Percentiles rank a stretch among this genome's conserved stretches.
phyloP scores from a whole-genome alignment of 768 basidiomycete species.

The Collybia sordida region DNA sequence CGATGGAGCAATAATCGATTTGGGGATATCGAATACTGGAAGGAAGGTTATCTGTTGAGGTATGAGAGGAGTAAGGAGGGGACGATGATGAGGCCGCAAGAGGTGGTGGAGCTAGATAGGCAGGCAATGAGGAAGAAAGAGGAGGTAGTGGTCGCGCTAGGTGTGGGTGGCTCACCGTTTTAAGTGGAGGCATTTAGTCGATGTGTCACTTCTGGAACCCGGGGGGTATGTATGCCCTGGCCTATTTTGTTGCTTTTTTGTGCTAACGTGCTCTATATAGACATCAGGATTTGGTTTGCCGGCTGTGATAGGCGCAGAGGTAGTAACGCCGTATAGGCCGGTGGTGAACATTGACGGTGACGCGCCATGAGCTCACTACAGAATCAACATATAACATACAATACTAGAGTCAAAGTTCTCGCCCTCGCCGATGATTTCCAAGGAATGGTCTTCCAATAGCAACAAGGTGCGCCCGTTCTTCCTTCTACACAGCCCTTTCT shows the following conservation, averaged over 20 bases:
- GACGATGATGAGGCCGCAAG: constrained; percentile 92
- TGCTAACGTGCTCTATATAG: constrained; percentile 32
- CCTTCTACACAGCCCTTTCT: too few species aligned
- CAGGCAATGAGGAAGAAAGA: constrained; percentile 85
- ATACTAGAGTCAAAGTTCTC: constrained; percentile 93
- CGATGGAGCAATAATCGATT: constrained; percentile 86
- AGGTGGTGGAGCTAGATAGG: constrained; percentile 89
- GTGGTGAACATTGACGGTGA: constrained; percentile 99
- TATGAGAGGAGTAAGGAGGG: constrained; percentile 63
- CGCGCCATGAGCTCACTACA: constrained; percentile 97
- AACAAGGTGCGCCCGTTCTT: constrained; percentile 74
- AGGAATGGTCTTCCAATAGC: constrained; percentile 99
- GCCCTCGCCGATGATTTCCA: constrained; percentile 94
- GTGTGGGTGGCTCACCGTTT: constrained; percentile 99
- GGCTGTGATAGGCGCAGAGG: constrained; percentile 93
- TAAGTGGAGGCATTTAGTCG: constrained; percentile 85
- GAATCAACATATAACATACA: constrained; percentile 84
- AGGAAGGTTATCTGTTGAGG: constrained; percentile 86
- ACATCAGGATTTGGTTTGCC: constrained; percentile 99
- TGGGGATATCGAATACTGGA: constrained; percentile 79
- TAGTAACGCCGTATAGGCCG: constrained; percentile 91
- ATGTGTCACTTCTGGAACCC: constrained; percentile 94
- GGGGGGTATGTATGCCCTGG: too few species aligned
- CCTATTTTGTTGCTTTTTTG: constrained; percentile 4
- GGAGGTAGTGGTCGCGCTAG: constrained; percentile 94